Conservation (phyloP, 129 eudicot species). For the Scalesia atractyloides region DNA sequence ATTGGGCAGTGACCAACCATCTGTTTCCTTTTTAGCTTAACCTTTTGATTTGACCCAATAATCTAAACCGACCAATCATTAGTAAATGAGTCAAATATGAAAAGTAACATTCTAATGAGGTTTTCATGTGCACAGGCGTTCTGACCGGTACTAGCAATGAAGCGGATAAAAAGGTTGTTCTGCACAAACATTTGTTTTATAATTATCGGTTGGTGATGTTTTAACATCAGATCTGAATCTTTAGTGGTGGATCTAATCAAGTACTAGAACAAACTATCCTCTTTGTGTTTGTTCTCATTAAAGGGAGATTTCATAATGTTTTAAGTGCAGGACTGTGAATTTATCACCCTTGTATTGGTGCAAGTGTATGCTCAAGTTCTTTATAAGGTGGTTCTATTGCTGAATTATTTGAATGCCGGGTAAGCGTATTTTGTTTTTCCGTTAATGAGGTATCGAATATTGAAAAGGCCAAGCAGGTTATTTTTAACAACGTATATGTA, state of each 20-base stretch:
- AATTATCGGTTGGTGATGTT: slow-evolving; percentile 11
- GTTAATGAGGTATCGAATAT: too few relatives aligned
- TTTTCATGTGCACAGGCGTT: slow-evolving; percentile 31
- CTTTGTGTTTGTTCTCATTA: slow-evolving; percentile 13
- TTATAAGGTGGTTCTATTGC: not conserved
- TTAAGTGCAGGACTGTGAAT: slow-evolving; percentile 4
- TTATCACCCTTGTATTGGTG: not conserved
- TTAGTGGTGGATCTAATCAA: not conserved
- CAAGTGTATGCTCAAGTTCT: not conserved
- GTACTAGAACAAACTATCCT: not conserved
- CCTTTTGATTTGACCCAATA: not conserved
- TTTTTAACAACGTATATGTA: too few relatives aligned
- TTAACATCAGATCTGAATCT: slow-evolving; percentile 2
- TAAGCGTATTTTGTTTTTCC: too few relatives aligned
- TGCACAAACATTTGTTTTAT: slow-evolving; percentile 15
- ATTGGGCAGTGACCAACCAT: not conserved
- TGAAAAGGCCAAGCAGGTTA: too few relatives aligned
- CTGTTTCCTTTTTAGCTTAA: not conserved
- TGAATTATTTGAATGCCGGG: not conserved
- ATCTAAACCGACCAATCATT: not conserved
- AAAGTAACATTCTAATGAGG: not conserved
- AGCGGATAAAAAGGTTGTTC: slow-evolving; percentile 15
- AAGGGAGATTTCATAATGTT: slow-evolving; percentile 1
- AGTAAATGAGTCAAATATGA: not conserved
- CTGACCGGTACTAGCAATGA: slow-evolving; percentile 28